A percentile compares a stretch with the other conserved stretches of the same genome.
phyloP scores from a whole-genome alignment of 768 basidiomycete genomes.

The Ephemerocybe angulata region DNA sequence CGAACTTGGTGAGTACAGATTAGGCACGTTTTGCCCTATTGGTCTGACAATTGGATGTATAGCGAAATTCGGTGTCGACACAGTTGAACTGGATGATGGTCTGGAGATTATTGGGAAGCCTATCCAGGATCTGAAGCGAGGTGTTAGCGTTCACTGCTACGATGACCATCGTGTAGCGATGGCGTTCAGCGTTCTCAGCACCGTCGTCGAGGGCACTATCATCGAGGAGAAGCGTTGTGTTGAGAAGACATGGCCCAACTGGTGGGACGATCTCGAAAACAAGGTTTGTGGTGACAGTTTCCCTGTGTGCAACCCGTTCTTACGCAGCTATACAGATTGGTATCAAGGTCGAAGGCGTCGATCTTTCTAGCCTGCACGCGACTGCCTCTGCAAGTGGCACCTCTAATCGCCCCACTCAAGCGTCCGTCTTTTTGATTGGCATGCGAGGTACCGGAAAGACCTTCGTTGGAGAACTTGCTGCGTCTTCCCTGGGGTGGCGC shows the following conservation, averaged over 20 bases:
- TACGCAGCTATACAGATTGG: constrained; percentile 63
- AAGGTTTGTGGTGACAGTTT: constrained; percentile 52
- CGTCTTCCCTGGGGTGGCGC: constrained; percentile 64
- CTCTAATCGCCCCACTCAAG: constrained; percentile 30
- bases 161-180: constrained; percentile 99
- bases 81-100: constrained; percentile 89
- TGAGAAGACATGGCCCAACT: constrained; percentile 99
- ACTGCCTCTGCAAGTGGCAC: constrained; percentile 43
- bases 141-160: constrained; percentile 89
- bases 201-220: constrained; percentile 68
- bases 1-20: constrained; percentile 67
- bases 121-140: constrained; percentile 55
- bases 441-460: constrained; percentile 99
- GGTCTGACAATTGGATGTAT: background rate
- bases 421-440: constrained; percentile 78
- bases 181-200: constrained; percentile 90
- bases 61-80: constrained; percentile 95
- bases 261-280: constrained; percentile 98
- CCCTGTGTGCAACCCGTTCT: background rate
- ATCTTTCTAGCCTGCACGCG: constrained; percentile 46
- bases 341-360: constrained; percentile 80
- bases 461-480: constrained; percentile 77
- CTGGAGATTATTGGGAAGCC: constrained; percentile 84
- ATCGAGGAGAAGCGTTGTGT: constrained; percentile 97
- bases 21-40: background rate